A percentile compares a stretch with the other conserved stretches of the same genome.
Evolutionary conservation across 2,329 filamentous ascomycete genomes (phyloP).

Genomic region (Aspergillus fijiensis): DNA sequence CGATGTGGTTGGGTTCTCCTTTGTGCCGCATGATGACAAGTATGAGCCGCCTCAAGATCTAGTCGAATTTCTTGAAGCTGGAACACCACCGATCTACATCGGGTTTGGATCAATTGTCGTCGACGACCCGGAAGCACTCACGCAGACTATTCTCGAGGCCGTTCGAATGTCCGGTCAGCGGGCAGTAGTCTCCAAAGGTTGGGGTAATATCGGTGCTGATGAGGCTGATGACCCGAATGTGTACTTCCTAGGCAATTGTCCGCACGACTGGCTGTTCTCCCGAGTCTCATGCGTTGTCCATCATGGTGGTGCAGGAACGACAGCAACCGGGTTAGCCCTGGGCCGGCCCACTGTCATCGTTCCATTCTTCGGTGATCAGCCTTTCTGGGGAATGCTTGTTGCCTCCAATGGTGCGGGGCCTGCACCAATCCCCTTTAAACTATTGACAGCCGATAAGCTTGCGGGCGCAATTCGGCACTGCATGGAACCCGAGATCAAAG

Average conservation of each 20-base stretch:
- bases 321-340: constrained; percentile 73
- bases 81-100: constrained; percentile 72
- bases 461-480: constrained; percentile 63
- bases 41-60: constrained; percentile 66
- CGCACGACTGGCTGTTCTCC: constrained; percentile 84
- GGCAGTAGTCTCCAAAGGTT: constrained; percentile 79
- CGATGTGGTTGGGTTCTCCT: constrained; percentile 71
- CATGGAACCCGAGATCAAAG: constrained; percentile 58
- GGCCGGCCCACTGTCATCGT: constrained; percentile 78
- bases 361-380: constrained; percentile 81
- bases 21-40: constrained; percentile 65
- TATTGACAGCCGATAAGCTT: constrained; percentile 64
- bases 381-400: constrained; percentile 79
- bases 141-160: constrained; percentile 68
- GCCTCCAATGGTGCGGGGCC: constrained; percentile 69
- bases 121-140: constrained; percentile 70
- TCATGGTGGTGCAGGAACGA: constrained; percentile 82
- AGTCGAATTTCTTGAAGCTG: constrained; percentile 62
- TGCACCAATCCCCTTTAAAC: constrained; percentile 64
- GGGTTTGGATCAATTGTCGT: constrained; percentile 80
- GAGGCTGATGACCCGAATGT: constrained; percentile 63
- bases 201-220: constrained; percentile 76
- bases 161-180: constrained; percentile 65
- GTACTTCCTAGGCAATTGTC: constrained; percentile 81
- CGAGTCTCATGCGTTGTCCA: constrained; percentile 77